Evolutionary conservation across 1,139 yeast species (phyloP), one percentile per base, ranked within the genome.

Genomic region (Kodamaea sp.): DNA sequence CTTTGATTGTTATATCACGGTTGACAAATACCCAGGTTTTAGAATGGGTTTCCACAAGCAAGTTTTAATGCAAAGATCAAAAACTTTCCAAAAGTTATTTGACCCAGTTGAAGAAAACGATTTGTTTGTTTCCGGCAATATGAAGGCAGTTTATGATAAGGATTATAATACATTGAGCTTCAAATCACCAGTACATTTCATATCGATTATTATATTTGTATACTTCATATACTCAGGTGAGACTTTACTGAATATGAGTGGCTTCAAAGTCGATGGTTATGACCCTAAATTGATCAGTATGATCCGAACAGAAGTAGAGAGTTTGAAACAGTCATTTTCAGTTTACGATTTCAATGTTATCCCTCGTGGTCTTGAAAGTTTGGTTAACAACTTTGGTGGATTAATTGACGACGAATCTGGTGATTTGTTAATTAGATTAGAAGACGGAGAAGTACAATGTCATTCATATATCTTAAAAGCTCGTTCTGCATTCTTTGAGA

Each of bases 401-500:
- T 32, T 44, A 10, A 35, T 43, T n/a, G 42, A 37, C 11, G 50
- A 45, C 3, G 36, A 45, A 10, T 38, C 40, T 2, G 52, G 53
- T 2, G 57, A 53, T 22, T 58, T 70, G 1, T 32, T 43, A 2
- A 46, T 68, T 2, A 45, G 38, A 3, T 54, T 82, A 26, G 46
- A 58, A 2, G 81, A 78, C 48, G 78, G 73, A 5, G 58, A 55
- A 9, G 27, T 63, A 2, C 45, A 41, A 5, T 71, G 78, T 5
- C 79, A 79, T 49, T 73, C 83, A 5, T 66, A 68, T 27, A 58
- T 86, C 6, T 55, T 88, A 22, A 54, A 67, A 4, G 58, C 78
- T 0, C 62, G 95, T 41, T 76, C 82, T 32, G 80, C 79, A 0
- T 85, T 73, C 53, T 86, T 87, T 55, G 81, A 78, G 44, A 73